Evolutionary conservation across 179 eudicot species (phyloP), one percentile per base, ranked within the genome.

Genomic region (Spinacia oleracea): DNA sequence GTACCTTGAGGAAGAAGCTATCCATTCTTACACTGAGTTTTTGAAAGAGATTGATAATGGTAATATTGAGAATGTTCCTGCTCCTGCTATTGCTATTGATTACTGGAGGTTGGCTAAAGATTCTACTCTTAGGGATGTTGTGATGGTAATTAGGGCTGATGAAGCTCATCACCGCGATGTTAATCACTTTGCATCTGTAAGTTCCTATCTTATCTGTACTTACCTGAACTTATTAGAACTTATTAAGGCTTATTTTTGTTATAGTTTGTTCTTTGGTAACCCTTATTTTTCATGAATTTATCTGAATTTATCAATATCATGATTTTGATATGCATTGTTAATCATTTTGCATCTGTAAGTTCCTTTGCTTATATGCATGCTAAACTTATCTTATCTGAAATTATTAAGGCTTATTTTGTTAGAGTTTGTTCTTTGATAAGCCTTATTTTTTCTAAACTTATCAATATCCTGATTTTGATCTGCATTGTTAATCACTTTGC

Each of bases 91-190:
- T 53, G 93, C 91, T 45, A 80, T 88, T 46, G 91, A 90, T 81
- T 90, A 90, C 53, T 90, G 91, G 93, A 85, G 87, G 76, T 66
- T 90, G 82, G 86, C 90, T 0, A 23, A 79, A n/a, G 78, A 83
- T 43, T 70, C 93, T 5, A 90, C 93, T 5, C 86, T 90, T 2
- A 78, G 87, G 48, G 93, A 89, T 81, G 93, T 89, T 25, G 93
- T 89, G 35, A 79, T 81, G 84, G 93, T 86, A 4, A 82, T 89
- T 38, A 82, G 93, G 50, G 93, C 93, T 9, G 93, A 89, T 72
- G 93, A 89, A 85, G 93, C 93, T 79, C 93, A 89, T 46, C 93
- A 89, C 75, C 89, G 93, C 15, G 90, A 89, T 81, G 90, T 89
- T 71, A 89, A 89, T 77, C 93, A 89, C 83, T 89, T 82, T 85